Conservation (phyloP, 2,329 filamentous ascomycete species). For the Ophiostoma sp. region DNA sequence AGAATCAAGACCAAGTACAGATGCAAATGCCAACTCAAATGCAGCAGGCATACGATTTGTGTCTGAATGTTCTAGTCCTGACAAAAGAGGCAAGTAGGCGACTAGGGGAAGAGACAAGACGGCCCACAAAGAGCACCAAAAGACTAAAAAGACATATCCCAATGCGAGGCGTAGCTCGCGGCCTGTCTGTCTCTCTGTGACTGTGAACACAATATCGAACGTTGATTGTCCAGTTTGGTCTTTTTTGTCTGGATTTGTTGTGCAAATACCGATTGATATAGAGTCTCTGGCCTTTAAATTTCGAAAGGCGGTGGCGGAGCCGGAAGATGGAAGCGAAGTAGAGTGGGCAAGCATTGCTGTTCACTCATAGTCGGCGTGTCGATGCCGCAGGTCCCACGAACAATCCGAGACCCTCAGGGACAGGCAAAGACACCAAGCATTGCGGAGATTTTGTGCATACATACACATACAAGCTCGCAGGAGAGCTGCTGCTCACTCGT, state of each 20-base stretch:
- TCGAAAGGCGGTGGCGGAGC: neutral
- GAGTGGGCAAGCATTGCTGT: neutral
- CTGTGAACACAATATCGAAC: neutral
- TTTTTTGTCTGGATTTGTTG: neutral
- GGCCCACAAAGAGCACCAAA: neutral
- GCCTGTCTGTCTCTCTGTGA: neutral
- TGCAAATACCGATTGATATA: too few relatives aligned
- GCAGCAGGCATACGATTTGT: neutral
- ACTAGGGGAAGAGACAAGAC: neutral
- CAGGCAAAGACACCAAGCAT: neutral
- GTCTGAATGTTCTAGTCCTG: neutral
- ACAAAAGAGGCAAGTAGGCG: conserved; percentile 13
- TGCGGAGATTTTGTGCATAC: neutral
- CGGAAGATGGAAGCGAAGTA: neutral
- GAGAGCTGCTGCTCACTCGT: neutral
- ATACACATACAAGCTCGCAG: too few relatives aligned
- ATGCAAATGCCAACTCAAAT: neutral
- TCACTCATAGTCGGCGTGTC: neutral
- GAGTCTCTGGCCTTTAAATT: neutral
- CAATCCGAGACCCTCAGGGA: neutral
- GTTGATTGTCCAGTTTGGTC: neutral
- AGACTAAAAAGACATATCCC: neutral
- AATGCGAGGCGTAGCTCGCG: neutral
- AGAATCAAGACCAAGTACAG: neutral
- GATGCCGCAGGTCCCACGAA: neutral